A percentile compares a stretch with the other conserved stretches of the same genome.
phyloP scores from a whole-genome alignment of 73 alveolate genomes.

The Paramecium primaurelia region DNA sequence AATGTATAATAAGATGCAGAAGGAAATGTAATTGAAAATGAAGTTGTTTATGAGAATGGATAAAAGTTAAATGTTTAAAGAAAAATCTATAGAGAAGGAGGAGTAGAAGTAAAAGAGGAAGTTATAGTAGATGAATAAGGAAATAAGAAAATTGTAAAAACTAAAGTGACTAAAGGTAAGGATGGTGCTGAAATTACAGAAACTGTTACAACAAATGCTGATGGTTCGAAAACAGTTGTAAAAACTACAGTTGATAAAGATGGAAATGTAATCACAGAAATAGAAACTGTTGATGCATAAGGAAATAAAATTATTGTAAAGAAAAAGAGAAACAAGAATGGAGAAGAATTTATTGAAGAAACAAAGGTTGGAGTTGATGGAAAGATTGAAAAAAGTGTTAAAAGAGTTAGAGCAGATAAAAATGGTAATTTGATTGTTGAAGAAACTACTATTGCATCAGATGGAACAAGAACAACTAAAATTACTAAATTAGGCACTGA shows the following conservation, averaged over 20 bases:
- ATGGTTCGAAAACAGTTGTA: constrained; percentile 45
- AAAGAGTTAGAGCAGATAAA: constrained; percentile 1
- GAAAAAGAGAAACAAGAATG: constrained; percentile 44
- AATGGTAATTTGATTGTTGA: constrained; percentile 40
- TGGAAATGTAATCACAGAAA: constrained; percentile 56
- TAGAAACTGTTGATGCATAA: constrained; percentile 47
- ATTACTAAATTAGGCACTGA: constrained; percentile 46
- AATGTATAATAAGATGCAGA: constrained; percentile 50
- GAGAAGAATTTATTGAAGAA: constrained; percentile 61
- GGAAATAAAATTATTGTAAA: constrained; percentile 53
- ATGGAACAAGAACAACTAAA: constrained; percentile 44
- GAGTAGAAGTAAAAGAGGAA: constrained; percentile 37
- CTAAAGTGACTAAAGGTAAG: constrained; percentile 42
- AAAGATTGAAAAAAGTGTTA: neutral
- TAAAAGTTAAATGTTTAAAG: neutral
- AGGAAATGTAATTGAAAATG: constrained; percentile 42
- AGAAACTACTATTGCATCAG: constrained; percentile 49
- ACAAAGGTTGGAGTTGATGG: constrained; percentile 50
- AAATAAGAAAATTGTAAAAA: constrained; percentile 40
- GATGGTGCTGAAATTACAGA: constrained; percentile 55
- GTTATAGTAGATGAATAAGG: constrained; percentile 53
- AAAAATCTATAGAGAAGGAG: constrained; percentile 30
- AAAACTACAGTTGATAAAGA: constrained; percentile 55
- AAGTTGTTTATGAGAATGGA: constrained; percentile 47
- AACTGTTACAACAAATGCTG: constrained; percentile 33